Conservation (phyloP, 2,329 filamentous ascomycete genomes). For the Diplodia intermedia region DNA sequence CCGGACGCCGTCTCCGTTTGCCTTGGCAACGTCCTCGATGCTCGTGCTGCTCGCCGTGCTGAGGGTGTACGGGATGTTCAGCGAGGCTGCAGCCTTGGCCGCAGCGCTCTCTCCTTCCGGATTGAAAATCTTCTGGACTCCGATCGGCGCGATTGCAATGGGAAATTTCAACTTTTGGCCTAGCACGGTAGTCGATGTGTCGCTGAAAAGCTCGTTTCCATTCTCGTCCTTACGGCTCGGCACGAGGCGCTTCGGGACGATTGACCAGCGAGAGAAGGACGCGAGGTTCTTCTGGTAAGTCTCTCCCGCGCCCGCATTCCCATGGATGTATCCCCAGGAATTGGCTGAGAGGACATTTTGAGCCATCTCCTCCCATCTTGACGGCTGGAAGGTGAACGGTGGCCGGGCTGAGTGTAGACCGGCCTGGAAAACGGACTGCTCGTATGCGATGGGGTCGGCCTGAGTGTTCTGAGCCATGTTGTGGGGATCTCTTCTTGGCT, state of each 20-base stretch:
- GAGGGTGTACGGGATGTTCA: conserved; percentile 70
- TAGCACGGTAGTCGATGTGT: conserved; percentile 38
- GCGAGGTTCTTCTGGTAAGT: conserved; percentile 43
- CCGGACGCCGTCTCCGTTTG: conserved; percentile 63
- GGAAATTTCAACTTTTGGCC: conserved; percentile 37
- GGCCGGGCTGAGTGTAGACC: conserved; percentile 46
- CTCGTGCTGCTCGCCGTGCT: conserved; percentile 69
- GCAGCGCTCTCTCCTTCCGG: conserved; percentile 68
- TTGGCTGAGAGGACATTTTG: conserved; percentile 41
- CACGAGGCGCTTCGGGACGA: conserved; percentile 36
- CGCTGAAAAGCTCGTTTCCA: conserved; percentile 16
- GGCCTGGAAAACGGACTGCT: conserved; percentile 42
- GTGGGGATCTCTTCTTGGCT: not conserved
- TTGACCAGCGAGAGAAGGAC: conserved; percentile 40
- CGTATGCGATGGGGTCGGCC: conserved; percentile 36
- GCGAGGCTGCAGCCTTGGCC: conserved; percentile 66
- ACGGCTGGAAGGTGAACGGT: conserved; percentile 45
- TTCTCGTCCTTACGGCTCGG: conserved; percentile 10
- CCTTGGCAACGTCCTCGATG: conserved; percentile 70
- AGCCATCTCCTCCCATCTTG: conserved; percentile 41
- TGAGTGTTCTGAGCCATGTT: conserved; percentile 5
- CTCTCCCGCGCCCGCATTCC: conserved; percentile 44
- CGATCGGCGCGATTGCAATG: conserved; percentile 66
- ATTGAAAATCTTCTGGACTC: conserved; percentile 73
- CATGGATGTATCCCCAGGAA: conserved; percentile 45